A percentile compares a stretch with the other conserved stretches of the same genome.
phyloP scores from a whole-genome alignment of 768 basidiomycete genomes.

The Trametes cinnabarina region DNA sequence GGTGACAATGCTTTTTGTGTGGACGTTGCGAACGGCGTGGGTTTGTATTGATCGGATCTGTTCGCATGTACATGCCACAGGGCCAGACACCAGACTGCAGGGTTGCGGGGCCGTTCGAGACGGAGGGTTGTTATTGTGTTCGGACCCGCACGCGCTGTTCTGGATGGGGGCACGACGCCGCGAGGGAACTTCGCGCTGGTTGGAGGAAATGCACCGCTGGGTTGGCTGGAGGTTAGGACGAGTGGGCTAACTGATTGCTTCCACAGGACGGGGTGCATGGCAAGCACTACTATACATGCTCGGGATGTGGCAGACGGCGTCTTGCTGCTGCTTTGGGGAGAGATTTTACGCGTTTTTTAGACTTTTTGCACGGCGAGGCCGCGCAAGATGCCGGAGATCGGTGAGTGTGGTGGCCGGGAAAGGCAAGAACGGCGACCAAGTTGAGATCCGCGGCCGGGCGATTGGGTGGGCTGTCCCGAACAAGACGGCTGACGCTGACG shows the following conservation, averaged over 20 bases:
- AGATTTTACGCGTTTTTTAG: not conserved
- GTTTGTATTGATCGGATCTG: slow-evolving; percentile 14
- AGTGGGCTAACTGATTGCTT: too few relatives aligned
- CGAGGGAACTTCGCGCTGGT: not conserved
- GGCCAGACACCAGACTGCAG: too few relatives aligned
- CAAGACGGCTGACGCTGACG: not conserved
- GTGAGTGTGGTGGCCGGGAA: not conserved
- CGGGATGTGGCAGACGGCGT: not conserved
- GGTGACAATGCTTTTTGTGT: not conserved
- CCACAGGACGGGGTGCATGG: not conserved
- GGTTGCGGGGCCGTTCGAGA: slow-evolving; percentile 6
- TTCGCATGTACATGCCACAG: too few relatives aligned
- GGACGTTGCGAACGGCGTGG: not conserved
- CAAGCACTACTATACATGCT: too few relatives aligned
- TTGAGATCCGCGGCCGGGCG: slow-evolving; percentile 19
- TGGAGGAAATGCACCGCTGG: not conserved
- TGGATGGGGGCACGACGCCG: not conserved
- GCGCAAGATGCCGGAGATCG: slow-evolving; percentile 5
- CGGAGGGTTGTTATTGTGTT: slow-evolving; percentile 13
- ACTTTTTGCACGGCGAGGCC: not conserved
- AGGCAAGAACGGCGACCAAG: not conserved
- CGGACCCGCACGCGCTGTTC: not conserved
- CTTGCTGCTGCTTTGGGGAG: too few relatives aligned
- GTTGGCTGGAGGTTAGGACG: not conserved
- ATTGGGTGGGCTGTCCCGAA: slow-evolving; percentile 7